Conservation (phyloP, 305 asterid genomes). For the Salvia sclarea region DNA sequence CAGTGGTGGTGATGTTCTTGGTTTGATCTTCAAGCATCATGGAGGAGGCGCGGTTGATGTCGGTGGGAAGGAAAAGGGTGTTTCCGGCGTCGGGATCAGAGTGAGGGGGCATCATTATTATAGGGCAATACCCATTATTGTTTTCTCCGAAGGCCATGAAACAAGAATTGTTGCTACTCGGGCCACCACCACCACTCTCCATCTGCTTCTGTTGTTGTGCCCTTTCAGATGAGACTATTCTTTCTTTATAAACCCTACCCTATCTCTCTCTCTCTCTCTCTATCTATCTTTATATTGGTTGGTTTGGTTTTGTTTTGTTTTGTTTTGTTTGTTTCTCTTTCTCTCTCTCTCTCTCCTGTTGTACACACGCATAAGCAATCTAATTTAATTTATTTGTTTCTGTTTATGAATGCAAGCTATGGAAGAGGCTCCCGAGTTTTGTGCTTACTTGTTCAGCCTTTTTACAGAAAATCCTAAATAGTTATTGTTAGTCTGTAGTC, state of each 20-base stretch:
- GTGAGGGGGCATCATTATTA: conserved; percentile 61
- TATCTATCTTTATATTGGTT: no score
- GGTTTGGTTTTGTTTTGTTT: no score
- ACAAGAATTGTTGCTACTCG: conserved; percentile 38
- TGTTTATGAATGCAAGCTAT: conserved; percentile 35
- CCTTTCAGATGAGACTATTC: no score
- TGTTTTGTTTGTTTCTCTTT: background rate
- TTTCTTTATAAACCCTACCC: conserved; percentile 35
- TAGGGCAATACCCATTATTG: conserved; percentile 50
- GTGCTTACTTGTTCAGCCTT: conserved; percentile 79
- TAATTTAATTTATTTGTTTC: no score
- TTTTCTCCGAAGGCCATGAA: conserved; percentile 68
- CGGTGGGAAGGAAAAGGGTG: conserved; percentile 43
- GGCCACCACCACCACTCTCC: conserved; percentile 39
- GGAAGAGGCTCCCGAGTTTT: conserved; percentile 91
- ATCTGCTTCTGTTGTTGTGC: no score
- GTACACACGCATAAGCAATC: conserved; percentile 62
- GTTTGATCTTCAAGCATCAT: conserved; percentile 39
- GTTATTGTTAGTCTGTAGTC: conserved; percentile 42
- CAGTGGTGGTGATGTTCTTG: conserved; percentile 44
- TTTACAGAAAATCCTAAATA: conserved; percentile 68
- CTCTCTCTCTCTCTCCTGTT: conserved; percentile 29
- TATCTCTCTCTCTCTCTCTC: background rate
- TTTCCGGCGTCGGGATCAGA: conserved; percentile 38
- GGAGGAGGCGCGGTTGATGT: conserved; percentile 31